Evolutionary conservation across 345 rosid genomes (phyloP).

Genomic region (Salix caprea): DNA sequence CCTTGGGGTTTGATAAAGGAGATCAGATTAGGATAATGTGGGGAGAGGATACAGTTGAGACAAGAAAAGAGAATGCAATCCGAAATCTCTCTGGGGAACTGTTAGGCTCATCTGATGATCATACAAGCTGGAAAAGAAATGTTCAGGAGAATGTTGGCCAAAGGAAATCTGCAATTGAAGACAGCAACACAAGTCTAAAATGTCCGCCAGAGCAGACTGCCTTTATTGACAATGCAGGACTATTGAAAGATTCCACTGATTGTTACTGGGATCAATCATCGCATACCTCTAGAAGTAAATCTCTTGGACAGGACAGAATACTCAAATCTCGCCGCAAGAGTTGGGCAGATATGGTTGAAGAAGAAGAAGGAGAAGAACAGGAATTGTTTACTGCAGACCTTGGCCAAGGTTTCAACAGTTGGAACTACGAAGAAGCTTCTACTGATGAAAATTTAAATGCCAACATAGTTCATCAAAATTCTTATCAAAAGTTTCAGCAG

Average conservation of each 20-base stretch:
- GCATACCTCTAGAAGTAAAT: not conserved
- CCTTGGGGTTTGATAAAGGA: not conserved
- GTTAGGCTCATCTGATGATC: conserved; percentile 5
- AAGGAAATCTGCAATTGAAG: not conserved
- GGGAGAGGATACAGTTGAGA: conserved; percentile 19
- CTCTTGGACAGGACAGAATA: not conserved
- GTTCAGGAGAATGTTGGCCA: conserved; percentile 3
- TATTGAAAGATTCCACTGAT: too few relatives aligned
- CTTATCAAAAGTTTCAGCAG: conserved; percentile 21
- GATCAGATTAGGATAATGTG: conserved; percentile 17
- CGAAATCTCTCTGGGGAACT: conserved; percentile 18
- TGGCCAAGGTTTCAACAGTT: not conserved
- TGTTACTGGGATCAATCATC: not conserved
- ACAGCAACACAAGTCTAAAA: too few relatives aligned
- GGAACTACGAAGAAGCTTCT: conserved; percentile 19
- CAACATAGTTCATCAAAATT: conserved; percentile 28
- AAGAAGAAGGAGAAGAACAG: conserved; percentile 37
- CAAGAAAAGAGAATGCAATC: not conserved
- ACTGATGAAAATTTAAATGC: conserved; percentile 42
- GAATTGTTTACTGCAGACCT: too few relatives aligned
- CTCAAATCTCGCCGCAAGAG: conserved; percentile 31
- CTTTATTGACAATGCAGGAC: too few relatives aligned
- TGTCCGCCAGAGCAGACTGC: too few relatives aligned
- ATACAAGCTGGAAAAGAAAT: not conserved
- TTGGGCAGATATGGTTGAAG: conserved; percentile 89